These are phyloP conservation scores for Populus euphratica DNA, from an alignment of 345 rosid genomes.

Conservation along the genomic window DNA sequence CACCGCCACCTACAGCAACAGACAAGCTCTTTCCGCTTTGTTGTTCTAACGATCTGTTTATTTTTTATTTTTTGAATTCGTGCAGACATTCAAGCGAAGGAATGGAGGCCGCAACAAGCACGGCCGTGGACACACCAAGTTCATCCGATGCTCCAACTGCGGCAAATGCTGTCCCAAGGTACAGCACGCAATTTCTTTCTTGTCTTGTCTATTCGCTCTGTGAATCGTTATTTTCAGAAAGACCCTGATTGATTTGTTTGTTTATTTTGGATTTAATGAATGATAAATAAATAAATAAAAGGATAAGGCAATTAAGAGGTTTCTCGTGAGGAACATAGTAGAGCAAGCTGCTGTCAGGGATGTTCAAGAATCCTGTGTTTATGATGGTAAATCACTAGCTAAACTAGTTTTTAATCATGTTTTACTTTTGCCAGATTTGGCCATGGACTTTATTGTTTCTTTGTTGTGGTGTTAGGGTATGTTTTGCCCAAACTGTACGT, in stretches of 20 bases:
- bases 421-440: neutral
- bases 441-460: neutral
- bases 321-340: constrained; percentile 83
- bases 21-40: too few relatives aligned
- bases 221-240: neutral
- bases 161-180: constrained; percentile 97
- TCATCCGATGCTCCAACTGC: constrained; percentile 89
- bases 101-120: constrained; percentile 97
- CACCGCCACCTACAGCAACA: neutral
- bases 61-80: neutral
- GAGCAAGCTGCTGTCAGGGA: constrained; percentile 93
- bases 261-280: neutral
- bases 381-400: constrained; percentile 43
- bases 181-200: neutral
- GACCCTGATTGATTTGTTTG: neutral
- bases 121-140: constrained; percentile 86
- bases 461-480: constrained; percentile 37
- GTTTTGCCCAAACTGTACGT: constrained; percentile 74
- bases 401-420: neutral
- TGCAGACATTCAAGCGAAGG: constrained; percentile 84
- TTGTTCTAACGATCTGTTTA: neutral
- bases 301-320: constrained; percentile 89
- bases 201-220: neutral
- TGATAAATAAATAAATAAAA: constrained; percentile 4
- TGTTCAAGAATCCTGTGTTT: constrained; percentile 81